Evolutionary conservation across 2,329 filamentous ascomycete species (phyloP).

Genomic region (Alternaria novae-zelandiae): DNA sequence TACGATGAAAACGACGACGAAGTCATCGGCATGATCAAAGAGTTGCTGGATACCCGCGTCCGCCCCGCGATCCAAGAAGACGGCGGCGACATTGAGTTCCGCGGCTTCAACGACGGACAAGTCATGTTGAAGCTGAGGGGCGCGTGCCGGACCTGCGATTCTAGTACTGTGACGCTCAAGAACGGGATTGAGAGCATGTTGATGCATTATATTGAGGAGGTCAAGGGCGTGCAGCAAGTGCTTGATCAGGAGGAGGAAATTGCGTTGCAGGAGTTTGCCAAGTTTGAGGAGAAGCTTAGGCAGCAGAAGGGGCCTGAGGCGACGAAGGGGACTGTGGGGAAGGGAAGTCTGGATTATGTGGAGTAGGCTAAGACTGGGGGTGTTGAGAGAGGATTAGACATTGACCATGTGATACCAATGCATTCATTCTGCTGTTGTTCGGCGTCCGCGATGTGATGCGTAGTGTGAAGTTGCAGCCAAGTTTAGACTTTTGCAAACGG

Average conservation of each 20-base stretch:
- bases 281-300: constrained; percentile 85
- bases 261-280: constrained; percentile 84
- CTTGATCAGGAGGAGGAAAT: constrained; percentile 92
- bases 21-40: constrained; percentile 98
- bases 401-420: constrained; percentile 3
- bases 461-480: background rate
- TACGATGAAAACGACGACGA: constrained; percentile 93
- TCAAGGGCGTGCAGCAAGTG: constrained; percentile 89
- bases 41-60: constrained; percentile 92
- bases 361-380: constrained; percentile 20
- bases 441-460: too few species aligned
- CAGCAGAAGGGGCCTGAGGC: constrained; percentile 63
- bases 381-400: background rate
- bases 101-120: constrained; percentile 84
- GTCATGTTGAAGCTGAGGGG: constrained; percentile 89
- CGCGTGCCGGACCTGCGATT: constrained; percentile 94
- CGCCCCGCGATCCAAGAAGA: constrained; percentile 96
- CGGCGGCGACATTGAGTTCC: constrained; percentile 94
- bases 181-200: constrained; percentile 99
- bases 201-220: constrained; percentile 92
- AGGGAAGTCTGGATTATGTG: constrained; percentile 61
- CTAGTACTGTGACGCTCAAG: constrained; percentile 93
- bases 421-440: background rate
- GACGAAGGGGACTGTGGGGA: constrained; percentile 56
- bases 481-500: background rate